phyloP scores from a whole-genome alignment of 805 yeast genomes.

The Nakazawaea wyomingensis region DNA sequence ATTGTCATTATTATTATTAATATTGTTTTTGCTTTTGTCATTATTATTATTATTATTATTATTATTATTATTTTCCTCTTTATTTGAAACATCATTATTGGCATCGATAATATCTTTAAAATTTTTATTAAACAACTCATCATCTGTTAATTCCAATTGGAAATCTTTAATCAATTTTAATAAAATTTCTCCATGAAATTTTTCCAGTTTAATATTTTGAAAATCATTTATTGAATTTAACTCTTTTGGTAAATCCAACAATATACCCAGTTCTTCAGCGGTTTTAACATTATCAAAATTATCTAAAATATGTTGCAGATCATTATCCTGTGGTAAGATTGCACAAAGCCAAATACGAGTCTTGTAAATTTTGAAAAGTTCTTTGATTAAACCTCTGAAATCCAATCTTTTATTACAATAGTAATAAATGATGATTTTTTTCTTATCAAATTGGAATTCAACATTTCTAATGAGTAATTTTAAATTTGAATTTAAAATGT shows the following conservation, averaged over 20 bases:
- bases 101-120: conserved; percentile 14
- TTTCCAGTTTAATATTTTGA: conserved; percentile 36
- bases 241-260: conserved; percentile 29
- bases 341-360: conserved; percentile 85
- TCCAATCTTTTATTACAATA: conserved; percentile 62
- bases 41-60: too few relatives aligned
- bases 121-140: conserved; percentile 22
- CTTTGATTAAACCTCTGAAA: conserved; percentile 67
- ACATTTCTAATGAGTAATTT: conserved; percentile 63
- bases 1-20: too few relatives aligned
- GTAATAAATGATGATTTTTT: conserved; percentile 70
- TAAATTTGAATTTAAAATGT: conserved; percentile 32
- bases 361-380: conserved; percentile 68
- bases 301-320: conserved; percentile 24
- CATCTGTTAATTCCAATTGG: conserved; percentile 30
- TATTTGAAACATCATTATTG: not conserved
- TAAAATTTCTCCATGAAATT: conserved; percentile 49
- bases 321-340: conserved; percentile 37
- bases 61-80: too few relatives aligned
- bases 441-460: conserved; percentile 78
- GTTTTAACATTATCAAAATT: conserved; percentile 20
- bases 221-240: conserved; percentile 33
- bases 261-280: conserved; percentile 28
- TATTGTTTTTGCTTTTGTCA: too few relatives aligned
- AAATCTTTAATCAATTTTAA: conserved; percentile 41